Evolutionary conservation across 805 yeast genomes (phyloP).

Genomic region (Candida xiaguanensis): DNA sequence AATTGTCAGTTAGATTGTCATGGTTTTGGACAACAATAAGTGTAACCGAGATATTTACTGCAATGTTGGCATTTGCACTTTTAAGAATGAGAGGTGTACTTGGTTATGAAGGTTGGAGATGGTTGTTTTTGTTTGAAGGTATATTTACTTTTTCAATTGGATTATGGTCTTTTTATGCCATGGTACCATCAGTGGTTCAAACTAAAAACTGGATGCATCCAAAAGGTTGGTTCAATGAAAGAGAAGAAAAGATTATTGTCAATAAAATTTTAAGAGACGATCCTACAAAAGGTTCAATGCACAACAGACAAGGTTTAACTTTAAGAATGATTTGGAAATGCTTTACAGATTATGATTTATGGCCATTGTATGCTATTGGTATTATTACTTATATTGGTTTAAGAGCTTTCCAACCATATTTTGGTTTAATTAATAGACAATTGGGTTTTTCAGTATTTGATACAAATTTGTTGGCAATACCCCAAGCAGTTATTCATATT

Average conservation of each 20-base stretch:
- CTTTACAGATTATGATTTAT: conserved; percentile 45
- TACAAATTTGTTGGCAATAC: conserved; percentile 22
- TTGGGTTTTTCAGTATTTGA: conserved; percentile 21
- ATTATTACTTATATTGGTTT: conserved; percentile 23
- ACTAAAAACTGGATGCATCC: conserved; percentile 46
- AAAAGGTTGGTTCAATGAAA: conserved; percentile 46
- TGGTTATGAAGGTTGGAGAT: conserved; percentile 56
- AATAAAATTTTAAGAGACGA: conserved; percentile 60
- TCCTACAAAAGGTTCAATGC: conserved; percentile 60
- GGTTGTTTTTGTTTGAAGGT: conserved; percentile 63
- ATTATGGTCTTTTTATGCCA: conserved; percentile 32
- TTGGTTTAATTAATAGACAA: conserved; percentile 12
- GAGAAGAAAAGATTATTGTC: conserved; percentile 56
- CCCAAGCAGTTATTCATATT: conserved; percentile 26
- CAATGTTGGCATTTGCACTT: conserved; percentile 49
- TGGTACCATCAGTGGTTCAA: conserved; percentile 53
- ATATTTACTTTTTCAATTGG: conserved; percentile 52
- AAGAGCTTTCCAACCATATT: conserved; percentile 13
- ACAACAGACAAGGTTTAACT: conserved; percentile 54
- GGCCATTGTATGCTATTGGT: conserved; percentile 34
- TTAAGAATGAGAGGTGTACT: conserved; percentile 44
- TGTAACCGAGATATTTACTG: conserved; percentile 18
- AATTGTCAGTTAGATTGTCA: conserved; percentile 55
- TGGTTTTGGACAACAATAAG: conserved; percentile 33
- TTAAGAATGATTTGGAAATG: conserved; percentile 36